Evolutionary conservation across 108 stramenopile genomes (phyloP).

Genomic region (Skeletonema menzelii): DNA sequence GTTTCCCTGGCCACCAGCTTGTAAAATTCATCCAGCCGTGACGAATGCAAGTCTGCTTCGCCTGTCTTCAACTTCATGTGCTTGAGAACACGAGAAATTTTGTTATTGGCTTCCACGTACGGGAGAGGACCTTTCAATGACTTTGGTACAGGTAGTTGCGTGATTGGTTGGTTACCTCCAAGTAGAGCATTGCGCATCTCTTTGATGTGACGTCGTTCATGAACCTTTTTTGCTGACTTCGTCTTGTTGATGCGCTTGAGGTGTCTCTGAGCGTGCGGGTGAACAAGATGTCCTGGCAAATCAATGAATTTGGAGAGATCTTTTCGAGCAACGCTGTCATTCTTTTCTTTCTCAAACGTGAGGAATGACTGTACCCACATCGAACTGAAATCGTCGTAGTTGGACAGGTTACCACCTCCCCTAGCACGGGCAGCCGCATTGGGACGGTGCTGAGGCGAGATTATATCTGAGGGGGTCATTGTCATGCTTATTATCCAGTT

Average conservation of each 20-base stretch:
- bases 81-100: constrained; percentile 37
- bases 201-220: constrained; percentile 20
- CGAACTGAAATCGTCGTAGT: constrained; percentile 25
- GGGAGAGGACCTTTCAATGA: constrained; percentile 16
- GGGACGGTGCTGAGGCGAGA: neutral
- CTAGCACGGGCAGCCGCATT: neutral
- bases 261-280: constrained; percentile 37
- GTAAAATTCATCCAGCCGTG: constrained; percentile 34
- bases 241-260: constrained; percentile 7
- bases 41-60: constrained; percentile 37
- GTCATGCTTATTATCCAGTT: no score
- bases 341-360: constrained; percentile 14
- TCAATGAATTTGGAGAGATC: constrained; percentile 28
- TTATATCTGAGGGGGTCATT: neutral
- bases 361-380: constrained; percentile 30
- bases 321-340: constrained; percentile 24
- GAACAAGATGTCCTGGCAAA: constrained; percentile 34
- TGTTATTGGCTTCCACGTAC: constrained; percentile 42
- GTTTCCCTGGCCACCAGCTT: constrained; percentile 32
- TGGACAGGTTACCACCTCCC: neutral
- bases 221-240: neutral
- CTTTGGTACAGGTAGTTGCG: neutral
- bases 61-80: constrained; percentile 23
- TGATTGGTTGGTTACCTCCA: neutral
- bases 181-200: constrained; percentile 14